Evolutionary conservation across 192 early-diverging fungal species (phyloP).

Genomic region (Gamsiella multidivaricata): DNA sequence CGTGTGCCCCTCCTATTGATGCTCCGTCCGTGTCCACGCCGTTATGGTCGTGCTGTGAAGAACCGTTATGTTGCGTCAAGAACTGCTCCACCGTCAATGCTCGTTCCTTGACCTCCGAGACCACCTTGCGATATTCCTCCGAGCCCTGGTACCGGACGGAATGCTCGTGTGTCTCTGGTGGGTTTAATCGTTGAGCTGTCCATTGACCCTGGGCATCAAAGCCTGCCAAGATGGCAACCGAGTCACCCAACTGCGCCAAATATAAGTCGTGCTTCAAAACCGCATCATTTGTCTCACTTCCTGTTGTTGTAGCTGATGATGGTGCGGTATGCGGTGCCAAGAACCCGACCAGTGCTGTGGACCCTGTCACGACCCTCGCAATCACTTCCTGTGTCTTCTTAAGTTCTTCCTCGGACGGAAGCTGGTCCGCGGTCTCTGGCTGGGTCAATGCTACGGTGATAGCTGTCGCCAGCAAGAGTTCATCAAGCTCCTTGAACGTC

Average conservation of each 20-base stretch:
- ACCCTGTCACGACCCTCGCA: slow-evolving; percentile 39
- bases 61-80: slow-evolving; percentile 17
- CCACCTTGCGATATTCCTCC: slow-evolving; percentile 37
- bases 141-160: slow-evolving; percentile 40
- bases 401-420: slow-evolving; percentile 19
- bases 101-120: slow-evolving; percentile 34
- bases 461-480: slow-evolving; percentile 41
- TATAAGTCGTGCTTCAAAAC: slow-evolving; percentile 24
- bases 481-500: slow-evolving; percentile 46
- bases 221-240: slow-evolving; percentile 40
- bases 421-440: slow-evolving; percentile 14
- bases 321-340: slow-evolving; percentile 26
- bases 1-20: neutral
- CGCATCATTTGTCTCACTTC: neutral
- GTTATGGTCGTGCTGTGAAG: neutral
- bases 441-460: slow-evolving; percentile 40
- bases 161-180: slow-evolving; percentile 46
- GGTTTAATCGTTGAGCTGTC: slow-evolving; percentile 35
- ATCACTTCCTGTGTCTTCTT: slow-evolving; percentile 36
- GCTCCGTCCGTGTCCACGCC: neutral
- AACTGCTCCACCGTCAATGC: slow-evolving; percentile 44
- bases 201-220: slow-evolving; percentile 24
- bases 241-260: slow-evolving; percentile 44
- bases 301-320: neutral
- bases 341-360: slow-evolving; percentile 42